Base-by-base conservation (phyloP, 108 stramenopile genomes). In the Conticribra guillardii region DNA sequence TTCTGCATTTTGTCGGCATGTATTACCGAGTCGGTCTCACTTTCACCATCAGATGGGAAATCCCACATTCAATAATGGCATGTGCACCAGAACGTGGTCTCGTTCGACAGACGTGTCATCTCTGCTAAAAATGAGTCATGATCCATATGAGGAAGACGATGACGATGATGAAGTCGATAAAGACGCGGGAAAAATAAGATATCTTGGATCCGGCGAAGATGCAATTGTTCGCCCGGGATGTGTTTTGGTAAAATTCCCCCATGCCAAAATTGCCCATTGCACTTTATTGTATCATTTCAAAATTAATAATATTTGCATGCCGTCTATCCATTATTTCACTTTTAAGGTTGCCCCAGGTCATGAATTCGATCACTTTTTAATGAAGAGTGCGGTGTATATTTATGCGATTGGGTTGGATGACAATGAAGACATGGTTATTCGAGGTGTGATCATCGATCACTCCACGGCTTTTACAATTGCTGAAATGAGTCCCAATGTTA, bases 381-480 rank as follows among this genome's bases (percentile, higher is more conserved):
- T 87, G 64, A 73, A 82, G 63, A 70, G 88, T 49, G 90, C 90
- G 2, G 87, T 94, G 3, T 94, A 84, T 53, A 75, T 94, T 29
- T 87, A 89, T 66, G 87, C 84, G 37, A 90, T 91, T 68, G 93
- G 93, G 19, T 48, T 74, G 31, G 82, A 85, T 73, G 85, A 90
- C 16, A 49, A 85, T 45, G 70, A 86, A 69, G 83, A 88, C 47
- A 86, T 83, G 63, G 79, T 89, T 23, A 84, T 85, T 80, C 88
- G 93, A 67, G 89, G 93, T 61, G 88, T 85, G 17, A 87, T 91
- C 58, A 52, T 94, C 26, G 93, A 94, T 74, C 85, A 94, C 69
- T 89, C 90, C 3, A 94, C 93, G 15, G 85, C 93, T 29, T 94
- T 94, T 72, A 87, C 85, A 7, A 78, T 94, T 24, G 75, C 76